phyloP scores from a whole-genome alignment of 2,329 filamentous ascomycete species.

The Neoascochyta sp. region DNA sequence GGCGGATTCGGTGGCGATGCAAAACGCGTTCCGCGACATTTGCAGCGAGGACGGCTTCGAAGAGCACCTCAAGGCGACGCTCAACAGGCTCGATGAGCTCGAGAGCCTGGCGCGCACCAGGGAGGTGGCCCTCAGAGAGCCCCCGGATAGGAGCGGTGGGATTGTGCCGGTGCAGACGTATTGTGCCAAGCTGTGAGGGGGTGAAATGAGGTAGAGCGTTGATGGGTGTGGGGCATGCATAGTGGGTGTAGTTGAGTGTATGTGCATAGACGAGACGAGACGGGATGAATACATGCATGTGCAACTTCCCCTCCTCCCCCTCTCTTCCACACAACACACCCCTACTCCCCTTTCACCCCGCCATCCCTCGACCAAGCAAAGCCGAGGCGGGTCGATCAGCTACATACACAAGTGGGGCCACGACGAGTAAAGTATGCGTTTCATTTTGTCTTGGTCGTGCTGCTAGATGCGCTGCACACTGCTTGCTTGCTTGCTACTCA shows the following conservation, averaged over 20 bases:
- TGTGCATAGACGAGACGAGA: not conserved
- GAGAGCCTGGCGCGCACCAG: constrained; percentile 88
- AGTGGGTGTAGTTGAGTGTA: too few relatives aligned
- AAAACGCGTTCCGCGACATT: constrained; percentile 81
- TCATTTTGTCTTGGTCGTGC: too few relatives aligned
- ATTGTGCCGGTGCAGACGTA: constrained; percentile 30
- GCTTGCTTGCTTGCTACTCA: too few relatives aligned
- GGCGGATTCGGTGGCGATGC: constrained; percentile 94
- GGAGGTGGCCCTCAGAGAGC: constrained; percentile 86
- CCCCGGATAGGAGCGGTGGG: constrained; percentile 25
- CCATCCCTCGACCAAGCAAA: too few relatives aligned
- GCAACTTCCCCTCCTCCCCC: not conserved
- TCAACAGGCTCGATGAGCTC: constrained; percentile 81
- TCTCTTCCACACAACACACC: constrained; percentile 11
- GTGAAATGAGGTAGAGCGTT: too few relatives aligned
- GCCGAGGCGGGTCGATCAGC: too few relatives aligned
- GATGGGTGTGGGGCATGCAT: too few relatives aligned
- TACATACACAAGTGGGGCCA: too few relatives aligned
- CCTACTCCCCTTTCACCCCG: constrained; percentile 32
- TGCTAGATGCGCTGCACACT: too few relatives aligned
- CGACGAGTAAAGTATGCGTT: too few relatives aligned
- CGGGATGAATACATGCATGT: not conserved
- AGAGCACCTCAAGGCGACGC: constrained; percentile 72
- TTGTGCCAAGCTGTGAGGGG: constrained; percentile 29
- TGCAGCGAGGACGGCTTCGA: constrained; percentile 73